phyloP scores from a whole-genome alignment of 192 early-diverging fungal genomes.

The Podila horticola region DNA sequence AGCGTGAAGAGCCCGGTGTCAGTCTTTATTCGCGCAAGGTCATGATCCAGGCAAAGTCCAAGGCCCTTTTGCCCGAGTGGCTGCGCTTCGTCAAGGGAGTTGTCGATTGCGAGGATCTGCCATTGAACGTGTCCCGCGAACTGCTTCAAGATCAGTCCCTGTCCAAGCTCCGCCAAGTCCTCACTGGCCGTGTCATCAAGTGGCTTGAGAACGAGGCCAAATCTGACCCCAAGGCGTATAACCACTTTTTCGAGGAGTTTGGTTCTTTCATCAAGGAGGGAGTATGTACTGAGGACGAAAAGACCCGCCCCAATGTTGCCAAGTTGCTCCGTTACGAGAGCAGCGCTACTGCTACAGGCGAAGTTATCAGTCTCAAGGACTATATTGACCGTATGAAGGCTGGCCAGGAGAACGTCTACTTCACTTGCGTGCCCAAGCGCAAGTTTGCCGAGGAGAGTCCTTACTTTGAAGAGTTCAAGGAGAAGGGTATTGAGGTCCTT shows the following conservation, averaged over 20 bases:
- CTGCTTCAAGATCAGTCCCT: constrained; percentile 77
- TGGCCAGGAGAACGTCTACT: constrained; percentile 82
- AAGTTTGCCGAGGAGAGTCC: constrained; percentile 71
- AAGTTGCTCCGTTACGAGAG: constrained; percentile 68
- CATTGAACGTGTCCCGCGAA: constrained; percentile 87
- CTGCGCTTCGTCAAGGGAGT: constrained; percentile 84
- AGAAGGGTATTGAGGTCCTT: constrained; percentile 78
- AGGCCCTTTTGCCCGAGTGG: constrained; percentile 79
- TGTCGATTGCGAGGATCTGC: constrained; percentile 87
- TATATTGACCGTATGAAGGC: constrained; percentile 77
- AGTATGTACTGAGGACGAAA: constrained; percentile 72
- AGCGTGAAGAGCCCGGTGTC: constrained; percentile 67
- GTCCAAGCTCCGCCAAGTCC: constrained; percentile 65
- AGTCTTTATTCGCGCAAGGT: constrained; percentile 73
- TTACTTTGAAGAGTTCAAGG: constrained; percentile 78
- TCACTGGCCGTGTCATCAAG: constrained; percentile 64
- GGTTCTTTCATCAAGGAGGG: constrained; percentile 81
- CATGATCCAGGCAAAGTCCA: constrained; percentile 71
- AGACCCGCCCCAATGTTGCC: constrained; percentile 65
- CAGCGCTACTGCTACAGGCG: constrained; percentile 33
- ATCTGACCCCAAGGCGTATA: constrained; percentile 55
- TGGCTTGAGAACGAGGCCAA: constrained; percentile 67
- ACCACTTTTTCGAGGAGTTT: constrained; percentile 71
- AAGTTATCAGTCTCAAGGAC: constrained; percentile 71
- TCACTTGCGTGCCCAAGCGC: constrained; percentile 65